Percentiles rank a stretch among this genome's conserved stretches.
Conservation (phyloP, 192 early-diverging fungal species). For the Neocallimastix lanati region DNA sequence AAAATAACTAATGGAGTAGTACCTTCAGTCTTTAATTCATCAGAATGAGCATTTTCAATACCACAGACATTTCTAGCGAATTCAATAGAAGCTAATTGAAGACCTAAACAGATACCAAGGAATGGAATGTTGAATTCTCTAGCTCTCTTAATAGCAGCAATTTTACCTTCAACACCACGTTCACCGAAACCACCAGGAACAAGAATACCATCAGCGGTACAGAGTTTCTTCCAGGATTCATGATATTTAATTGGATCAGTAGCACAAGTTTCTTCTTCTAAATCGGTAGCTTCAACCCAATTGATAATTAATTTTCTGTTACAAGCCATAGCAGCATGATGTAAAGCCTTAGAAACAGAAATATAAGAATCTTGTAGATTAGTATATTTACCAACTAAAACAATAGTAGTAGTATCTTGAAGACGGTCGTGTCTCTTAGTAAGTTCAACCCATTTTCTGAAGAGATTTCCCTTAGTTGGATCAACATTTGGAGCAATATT, state of each 20-base stretch:
- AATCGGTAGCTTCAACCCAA: conserved; percentile 91
- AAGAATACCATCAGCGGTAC: conserved; percentile 76
- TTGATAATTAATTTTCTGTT: conserved; percentile 55
- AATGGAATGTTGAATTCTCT: conserved; percentile 94
- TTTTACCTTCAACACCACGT: conserved; percentile 92
- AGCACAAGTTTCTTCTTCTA: conserved; percentile 55
- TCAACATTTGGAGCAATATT: conserved; percentile 45
- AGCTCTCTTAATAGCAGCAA: conserved; percentile 87
- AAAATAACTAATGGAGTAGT: conserved; percentile 62
- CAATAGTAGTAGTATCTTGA: conserved; percentile 70
- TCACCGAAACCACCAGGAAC: conserved; percentile 96
- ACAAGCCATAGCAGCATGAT: conserved; percentile 78
- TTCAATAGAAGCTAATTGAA: conserved; percentile 94
- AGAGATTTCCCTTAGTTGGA: conserved; percentile 40
- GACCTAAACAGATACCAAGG: conserved; percentile 92
- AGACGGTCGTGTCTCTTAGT: conserved; percentile 55
- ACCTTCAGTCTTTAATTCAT: conserved; percentile 63
- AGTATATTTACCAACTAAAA: conserved; percentile 19
- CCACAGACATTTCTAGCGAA: conserved; percentile 86
- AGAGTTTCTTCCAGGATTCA: conserved; percentile 83
- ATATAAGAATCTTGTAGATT: conserved; percentile 28
- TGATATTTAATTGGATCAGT: conserved; percentile 82
- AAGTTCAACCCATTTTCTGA: conserved; percentile 74
- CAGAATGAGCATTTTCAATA: conserved; percentile 58
- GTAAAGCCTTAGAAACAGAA: conserved; percentile 87